These are phyloP conservation scores for Neurospora cerealis DNA, from an alignment of 495 filamentous ascomycete genomes.

Conservation along the genomic window DNA sequence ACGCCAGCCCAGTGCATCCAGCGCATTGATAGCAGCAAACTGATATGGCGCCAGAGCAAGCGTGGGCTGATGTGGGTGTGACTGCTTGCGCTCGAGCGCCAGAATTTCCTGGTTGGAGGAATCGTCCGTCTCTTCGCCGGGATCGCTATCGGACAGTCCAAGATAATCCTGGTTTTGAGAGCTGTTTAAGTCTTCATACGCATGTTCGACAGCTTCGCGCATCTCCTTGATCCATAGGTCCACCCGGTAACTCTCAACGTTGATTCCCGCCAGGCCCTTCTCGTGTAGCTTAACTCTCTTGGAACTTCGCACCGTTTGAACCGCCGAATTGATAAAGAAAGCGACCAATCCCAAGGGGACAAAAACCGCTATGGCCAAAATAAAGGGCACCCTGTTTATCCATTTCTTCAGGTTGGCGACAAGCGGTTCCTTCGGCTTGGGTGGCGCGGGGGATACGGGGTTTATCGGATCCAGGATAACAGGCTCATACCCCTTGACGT, in stretches of 20 bases:
- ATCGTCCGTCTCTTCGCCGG: constrained; percentile 9
- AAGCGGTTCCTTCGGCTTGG: constrained; percentile 13
- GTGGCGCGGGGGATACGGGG: constrained; percentile 43
- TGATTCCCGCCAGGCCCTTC: constrained; percentile 53
- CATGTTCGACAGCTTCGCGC: constrained; percentile 60
- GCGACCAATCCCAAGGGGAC: constrained; percentile 56
- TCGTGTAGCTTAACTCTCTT: constrained; percentile 69
- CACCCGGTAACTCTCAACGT: constrained; percentile 57
- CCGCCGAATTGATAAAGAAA: constrained; percentile 63
- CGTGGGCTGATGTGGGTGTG: constrained; percentile 41
- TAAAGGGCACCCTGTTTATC: constrained; percentile 42
- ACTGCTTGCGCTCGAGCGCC: constrained; percentile 28
- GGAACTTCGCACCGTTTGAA: constrained; percentile 64
- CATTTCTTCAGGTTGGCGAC: constrained; percentile 19
- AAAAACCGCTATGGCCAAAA: constrained; percentile 52
- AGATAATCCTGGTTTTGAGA: constrained; percentile 54
- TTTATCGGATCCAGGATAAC: constrained; percentile 63
- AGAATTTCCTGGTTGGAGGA: constrained; percentile 15
- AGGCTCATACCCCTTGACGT: constrained; percentile 59
- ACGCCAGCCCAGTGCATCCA: constrained; percentile 65
- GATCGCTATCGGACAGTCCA: constrained; percentile 27
- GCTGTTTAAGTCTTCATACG: constrained; percentile 59
- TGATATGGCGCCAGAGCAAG: constrained; percentile 71
- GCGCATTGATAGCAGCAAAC: constrained; percentile 67
- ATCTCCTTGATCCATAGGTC: constrained; percentile 66